Base-by-base conservation (phyloP, 73 alveolate genomes). In the Halteria grandinella region DNA sequence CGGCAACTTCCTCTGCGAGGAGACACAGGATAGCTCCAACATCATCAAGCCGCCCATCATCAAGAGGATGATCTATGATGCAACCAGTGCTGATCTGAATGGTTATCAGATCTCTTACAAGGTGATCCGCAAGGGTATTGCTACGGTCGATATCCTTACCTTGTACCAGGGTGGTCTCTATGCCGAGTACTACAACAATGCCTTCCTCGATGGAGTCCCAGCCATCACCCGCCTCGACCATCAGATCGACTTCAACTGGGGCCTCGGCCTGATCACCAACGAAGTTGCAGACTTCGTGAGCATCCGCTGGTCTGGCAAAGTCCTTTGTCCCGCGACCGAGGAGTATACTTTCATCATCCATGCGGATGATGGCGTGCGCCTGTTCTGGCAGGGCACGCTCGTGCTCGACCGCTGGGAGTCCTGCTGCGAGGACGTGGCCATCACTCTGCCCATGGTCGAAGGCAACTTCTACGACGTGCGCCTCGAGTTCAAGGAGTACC, bases 351-450 rank as follows among this genome's bases (percentile, higher is more conserved):
- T 93, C 69, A 87, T 80, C 59, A 34, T 93, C 41, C 83, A 87
- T n/a, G 91, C 94, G 20, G 98, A 93, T 70, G 98, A 93, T 66
- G 98, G 97, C 21, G 81, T 89, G 73, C 86, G 93, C 71, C 44
- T 93, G 53, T 90, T 63, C 86, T 41, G 89, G 21, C 90, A 93
- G 53, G 94, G 93, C 37, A 75, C 50, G 59, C 76, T 82, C 60
- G 80, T 89, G 58, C 73, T 89, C 25, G 96, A 89, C 70, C 83
- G 91, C 63, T 82, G 91, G 87, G 87, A 79, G 49, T 24, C 45
- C 33, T 86, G 93, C 24, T 89, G 96, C 40, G 96, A 81, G 34
- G 86, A 63, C 15, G 83, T 75, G 17, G 45, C 78, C 40, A 55
- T 77, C 45, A 63, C 89, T n/a, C 69, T 58, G 39, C 36, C 49